Percentiles rank a stretch among this genome's conserved stretches.
These are phyloP conservation scores for Stylonectria norvegica DNA, from an alignment of 2,329 filamentous ascomycete species.

Conservation along the genomic window DNA sequence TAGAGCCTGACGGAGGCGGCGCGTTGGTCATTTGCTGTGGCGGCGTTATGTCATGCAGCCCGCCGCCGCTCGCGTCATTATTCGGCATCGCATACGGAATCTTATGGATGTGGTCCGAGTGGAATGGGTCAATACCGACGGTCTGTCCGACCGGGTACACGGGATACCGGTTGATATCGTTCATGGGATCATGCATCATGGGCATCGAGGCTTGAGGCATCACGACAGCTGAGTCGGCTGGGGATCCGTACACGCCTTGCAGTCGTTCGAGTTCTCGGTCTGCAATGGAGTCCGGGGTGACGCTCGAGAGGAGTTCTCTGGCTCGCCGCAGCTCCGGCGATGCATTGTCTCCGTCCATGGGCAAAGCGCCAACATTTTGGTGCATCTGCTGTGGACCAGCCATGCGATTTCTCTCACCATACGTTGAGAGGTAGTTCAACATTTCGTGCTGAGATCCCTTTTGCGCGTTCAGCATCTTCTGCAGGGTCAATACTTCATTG, in stretches of 20 bases:
- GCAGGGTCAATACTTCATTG: slow-evolving; percentile 58
- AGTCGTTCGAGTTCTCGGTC: slow-evolving; percentile 56
- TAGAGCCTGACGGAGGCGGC: slow-evolving; percentile 19
- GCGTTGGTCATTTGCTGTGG: slow-evolving; percentile 32
- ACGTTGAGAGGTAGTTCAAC: slow-evolving; percentile 51
- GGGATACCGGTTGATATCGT: slow-evolving; percentile 56
- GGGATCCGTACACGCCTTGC: slow-evolving; percentile 52
- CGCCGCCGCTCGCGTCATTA: slow-evolving; percentile 47
- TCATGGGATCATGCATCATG: slow-evolving; percentile 52
- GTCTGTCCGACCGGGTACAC: slow-evolving; percentile 91
- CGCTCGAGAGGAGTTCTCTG: slow-evolving; percentile 52
- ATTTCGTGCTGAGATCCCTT: slow-evolving; percentile 57
- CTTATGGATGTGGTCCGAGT: slow-evolving; percentile 89
- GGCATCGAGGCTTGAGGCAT: slow-evolving; percentile 42
- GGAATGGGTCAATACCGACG: slow-evolving; percentile 91
- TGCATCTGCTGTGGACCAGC: slow-evolving; percentile 35
- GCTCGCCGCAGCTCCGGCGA: slow-evolving; percentile 53
- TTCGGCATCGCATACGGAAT: slow-evolving; percentile 80
- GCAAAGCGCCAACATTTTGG: slow-evolving; percentile 35
- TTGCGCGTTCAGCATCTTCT: slow-evolving; percentile 58
- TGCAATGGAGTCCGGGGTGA: slow-evolving; percentile 49
- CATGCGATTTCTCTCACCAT: slow-evolving; percentile 42
- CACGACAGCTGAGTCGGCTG: slow-evolving; percentile 49
- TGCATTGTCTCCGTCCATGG: slow-evolving; percentile 48
- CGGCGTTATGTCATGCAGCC: slow-evolving; percentile 39